Conservation (phyloP, 2,329 filamentous ascomycete genomes). For the Neofusicoccum kwambonambiense region DNA sequence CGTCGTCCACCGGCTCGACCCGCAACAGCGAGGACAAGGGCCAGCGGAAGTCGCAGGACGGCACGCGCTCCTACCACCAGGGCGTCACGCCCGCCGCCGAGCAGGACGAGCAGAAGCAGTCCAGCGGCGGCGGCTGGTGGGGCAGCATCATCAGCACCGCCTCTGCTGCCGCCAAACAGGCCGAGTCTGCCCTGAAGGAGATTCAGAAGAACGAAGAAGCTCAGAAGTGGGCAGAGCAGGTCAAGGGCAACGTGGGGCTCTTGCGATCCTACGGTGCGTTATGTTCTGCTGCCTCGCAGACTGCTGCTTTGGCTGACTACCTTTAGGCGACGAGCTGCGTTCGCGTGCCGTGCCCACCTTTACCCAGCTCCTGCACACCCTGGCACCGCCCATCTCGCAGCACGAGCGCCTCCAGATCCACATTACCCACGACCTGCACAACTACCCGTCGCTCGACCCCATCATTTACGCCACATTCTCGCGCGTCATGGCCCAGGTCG, state of each 20-base stretch:
- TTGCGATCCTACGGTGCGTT: slow-evolving; percentile 70
- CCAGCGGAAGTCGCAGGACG: slow-evolving; percentile 74
- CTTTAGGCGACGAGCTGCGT: slow-evolving; percentile 68
- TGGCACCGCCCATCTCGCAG: slow-evolving; percentile 93
- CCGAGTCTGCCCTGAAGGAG: slow-evolving; percentile 89
- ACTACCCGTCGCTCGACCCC: slow-evolving; percentile 91
- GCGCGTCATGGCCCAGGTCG: slow-evolving; percentile 97
- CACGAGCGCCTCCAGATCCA: slow-evolving; percentile 97
- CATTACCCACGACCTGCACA: slow-evolving; percentile 91
- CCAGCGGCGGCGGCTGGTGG: slow-evolving; percentile 52
- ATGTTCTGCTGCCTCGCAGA: not conserved
- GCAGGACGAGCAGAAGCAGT: slow-evolving; percentile 46
- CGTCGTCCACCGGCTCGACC: slow-evolving; percentile 40
- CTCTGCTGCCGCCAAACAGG: slow-evolving; percentile 72
- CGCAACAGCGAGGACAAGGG: slow-evolving; percentile 61
- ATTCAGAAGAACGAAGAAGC: slow-evolving; percentile 96
- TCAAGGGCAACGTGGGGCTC: slow-evolving; percentile 77
- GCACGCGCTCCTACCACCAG: slow-evolving; percentile 67
- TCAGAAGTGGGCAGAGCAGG: slow-evolving; percentile 92
- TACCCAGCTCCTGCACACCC: slow-evolving; percentile 88
- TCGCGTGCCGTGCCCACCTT: slow-evolving; percentile 86
- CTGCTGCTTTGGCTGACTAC: not conserved
- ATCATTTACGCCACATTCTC: slow-evolving; percentile 90
- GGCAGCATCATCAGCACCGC: slow-evolving; percentile 80
- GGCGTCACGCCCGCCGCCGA: slow-evolving; percentile 67